Evolutionary conservation across 2,329 filamentous ascomycete genomes (phyloP), one percentile per base, ranked within the genome.

Genomic region (Ceratocystis variospora): DNA sequence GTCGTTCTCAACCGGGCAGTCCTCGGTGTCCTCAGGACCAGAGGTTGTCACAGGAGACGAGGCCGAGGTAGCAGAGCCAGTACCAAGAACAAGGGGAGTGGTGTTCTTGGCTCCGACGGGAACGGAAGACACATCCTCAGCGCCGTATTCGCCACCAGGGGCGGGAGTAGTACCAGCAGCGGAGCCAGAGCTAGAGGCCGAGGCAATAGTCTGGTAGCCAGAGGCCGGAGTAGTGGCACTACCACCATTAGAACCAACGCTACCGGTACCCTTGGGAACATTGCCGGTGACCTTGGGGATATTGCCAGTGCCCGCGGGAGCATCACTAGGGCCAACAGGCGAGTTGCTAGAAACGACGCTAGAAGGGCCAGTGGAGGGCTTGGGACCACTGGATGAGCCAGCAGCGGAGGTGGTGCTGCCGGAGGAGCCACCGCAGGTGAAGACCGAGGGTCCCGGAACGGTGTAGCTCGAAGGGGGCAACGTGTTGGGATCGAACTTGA

Each of bases 401-500:
- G 31, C 19, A 17, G 59, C 45, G 19, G 48, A 41, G 10, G 37
- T 12, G 7, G 62, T 61, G 48, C 64, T 31, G 19, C 55, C 17
- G 0, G 64, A 61, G 5, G 37, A 31, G 19, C 37, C 67, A 22
- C 46, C 81, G 69, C 72, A 72, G 15, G 68, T 69, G 67, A 74
- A 71, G 61, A 70, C 63, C 2, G 66, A 64, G 5, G 72, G 71
- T 1, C 71, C 72, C 7, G 72, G 71, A 59, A 73, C 69, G 5
- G 62, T 66, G 62, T 73, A 74, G 64, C 68, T 70, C 5, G 71
- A n/a, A 71, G 70, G 0, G 68, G 68, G 17, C 10, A 70, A 69
- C 57, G 69, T 73, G 68, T 71, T 73, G 69, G 72, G 71, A 68
- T 70, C 71, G 68, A 72, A 70, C 1, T 65, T 70, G 61, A 73